Evolutionary conservation across 2,329 filamentous ascomycete genomes (phyloP), one percentile per base, ranked within the genome.

Genomic region (Pseudogymnoascus sp.): DNA sequence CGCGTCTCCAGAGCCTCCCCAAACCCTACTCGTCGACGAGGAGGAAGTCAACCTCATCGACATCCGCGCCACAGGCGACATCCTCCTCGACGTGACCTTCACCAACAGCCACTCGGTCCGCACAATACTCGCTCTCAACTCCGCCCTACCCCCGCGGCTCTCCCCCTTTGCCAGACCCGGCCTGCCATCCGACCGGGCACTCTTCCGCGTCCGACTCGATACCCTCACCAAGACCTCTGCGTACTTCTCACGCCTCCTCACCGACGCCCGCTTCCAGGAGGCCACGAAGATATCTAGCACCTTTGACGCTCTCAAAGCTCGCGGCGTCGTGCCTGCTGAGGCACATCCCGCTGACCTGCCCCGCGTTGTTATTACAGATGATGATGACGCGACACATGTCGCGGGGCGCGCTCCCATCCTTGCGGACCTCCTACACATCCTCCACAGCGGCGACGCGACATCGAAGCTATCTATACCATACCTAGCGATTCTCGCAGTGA

Each of bases 171-270:
- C 37, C 34, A 72, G 72, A 60, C 21, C 65, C 5, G 64, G 67
- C 5, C 66, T 70, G 21, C 68, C 71, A 4, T 71, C 69, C 10
- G 66, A 69, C 7, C 64, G 71, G 64, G 68, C 71, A 1, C 65
- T 73, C 37, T 92, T 87, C 71, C 81, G 88, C 25, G 87, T 90
- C 48, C 80, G 81, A 61, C 76, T 86, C 1, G 77, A 77, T 11
- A 77, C 77, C 0, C 78, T 92, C 36, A 83, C 80, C 74, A 78
- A 79, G 66, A 80, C 84, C 66, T 92, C 89, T 4, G 83, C 83
- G 64, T 92, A 91, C 74, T 92, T 92, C 73, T 80, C 80, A 63
- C 85, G 84, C 64, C 80, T 92, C 14, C 79, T 92, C 2, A 82
- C 84, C 8, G 83, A 87, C 66, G 79, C 79, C 2, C 78, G 84